Evolutionary conservation across 306 rosid species (phyloP).

Genomic region (Cucurbita moschata): DNA sequence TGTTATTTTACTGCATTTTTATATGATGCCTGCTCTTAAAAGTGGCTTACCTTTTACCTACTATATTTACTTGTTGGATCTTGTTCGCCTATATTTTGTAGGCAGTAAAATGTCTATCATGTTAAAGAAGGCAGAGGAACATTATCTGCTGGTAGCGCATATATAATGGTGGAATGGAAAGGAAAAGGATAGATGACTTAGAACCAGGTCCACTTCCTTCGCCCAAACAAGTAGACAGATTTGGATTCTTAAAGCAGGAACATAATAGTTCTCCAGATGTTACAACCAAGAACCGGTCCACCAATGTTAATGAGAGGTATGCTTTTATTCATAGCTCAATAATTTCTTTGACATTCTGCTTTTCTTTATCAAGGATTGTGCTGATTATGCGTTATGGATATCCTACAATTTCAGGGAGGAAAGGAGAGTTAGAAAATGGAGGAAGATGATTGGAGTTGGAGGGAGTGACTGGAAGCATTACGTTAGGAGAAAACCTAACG

Average conservation of each 20-base stretch:
- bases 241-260: constrained; percentile 75
- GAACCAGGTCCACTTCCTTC: constrained; percentile 63
- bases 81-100: not conserved
- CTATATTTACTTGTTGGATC: not conserved
- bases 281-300: constrained; percentile 35
- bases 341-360: not conserved
- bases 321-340: constrained; percentile 2
- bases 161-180: constrained; percentile 51
- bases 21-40: not conserved
- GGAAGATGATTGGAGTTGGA: constrained; percentile 98
- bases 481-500: constrained; percentile 71
- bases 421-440: constrained; percentile 89
- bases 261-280: constrained; percentile 39
- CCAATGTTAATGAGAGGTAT: constrained; percentile 50
- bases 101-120: not conserved
- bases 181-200: constrained; percentile 47
- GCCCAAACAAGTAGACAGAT: constrained; percentile 62
- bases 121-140: constrained; percentile 11
- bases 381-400: constrained; percentile 15
- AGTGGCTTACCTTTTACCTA: not conserved
- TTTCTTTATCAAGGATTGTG: not conserved
- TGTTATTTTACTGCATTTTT: not conserved
- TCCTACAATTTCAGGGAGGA: constrained; percentile 43
- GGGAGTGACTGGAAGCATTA: constrained; percentile 99
- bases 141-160: constrained; percentile 2